Evolutionary conservation across 1,139 yeast species (phyloP).

Genomic region (Scheffersomyces stambukii): DNA sequence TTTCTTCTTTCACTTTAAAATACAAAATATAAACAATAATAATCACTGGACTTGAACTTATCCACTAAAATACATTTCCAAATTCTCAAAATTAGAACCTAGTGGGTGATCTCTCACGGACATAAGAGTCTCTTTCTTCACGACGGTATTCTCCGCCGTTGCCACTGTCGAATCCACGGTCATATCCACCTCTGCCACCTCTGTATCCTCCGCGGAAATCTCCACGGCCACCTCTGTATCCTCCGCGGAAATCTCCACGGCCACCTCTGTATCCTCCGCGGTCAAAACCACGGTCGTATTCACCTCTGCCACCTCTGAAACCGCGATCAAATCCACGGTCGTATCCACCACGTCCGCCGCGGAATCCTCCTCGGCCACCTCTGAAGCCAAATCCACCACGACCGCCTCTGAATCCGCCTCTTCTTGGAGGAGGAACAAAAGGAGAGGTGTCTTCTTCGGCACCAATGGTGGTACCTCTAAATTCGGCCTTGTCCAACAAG

Average conservation of each 20-base stretch:
- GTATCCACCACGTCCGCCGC: conserved; percentile 33
- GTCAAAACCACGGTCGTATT: conserved; percentile 28
- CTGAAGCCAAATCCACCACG: conserved; percentile 30
- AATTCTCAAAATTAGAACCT: no score
- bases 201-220: conserved; percentile 29
- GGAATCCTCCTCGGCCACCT: conserved; percentile 36
- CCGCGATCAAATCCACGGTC: conserved; percentile 36
- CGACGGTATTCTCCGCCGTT: conserved; percentile 25
- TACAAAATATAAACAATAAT: no score
- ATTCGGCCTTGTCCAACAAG: conserved; percentile 66
- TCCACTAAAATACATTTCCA: no score
- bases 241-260: conserved; percentile 35
- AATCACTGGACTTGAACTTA: no score
- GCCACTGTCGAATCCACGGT: conserved; percentile 19
- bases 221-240: conserved; percentile 31
- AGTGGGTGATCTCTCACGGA: conserved; percentile 48
- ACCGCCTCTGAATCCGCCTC: conserved; percentile 40
- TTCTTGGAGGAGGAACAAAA: conserved; percentile 61
- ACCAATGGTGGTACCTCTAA: conserved; percentile 59
- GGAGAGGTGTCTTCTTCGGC: conserved; percentile 83
- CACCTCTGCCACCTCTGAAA: conserved; percentile 41
- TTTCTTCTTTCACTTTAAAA: no score
- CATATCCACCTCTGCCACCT: conserved; percentile 29
- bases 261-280: conserved; percentile 35
- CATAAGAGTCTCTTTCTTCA: conserved; percentile 37